Conservation (phyloP, 2,329 filamentous ascomycete species). For the Aureobasidium lini region DNA sequence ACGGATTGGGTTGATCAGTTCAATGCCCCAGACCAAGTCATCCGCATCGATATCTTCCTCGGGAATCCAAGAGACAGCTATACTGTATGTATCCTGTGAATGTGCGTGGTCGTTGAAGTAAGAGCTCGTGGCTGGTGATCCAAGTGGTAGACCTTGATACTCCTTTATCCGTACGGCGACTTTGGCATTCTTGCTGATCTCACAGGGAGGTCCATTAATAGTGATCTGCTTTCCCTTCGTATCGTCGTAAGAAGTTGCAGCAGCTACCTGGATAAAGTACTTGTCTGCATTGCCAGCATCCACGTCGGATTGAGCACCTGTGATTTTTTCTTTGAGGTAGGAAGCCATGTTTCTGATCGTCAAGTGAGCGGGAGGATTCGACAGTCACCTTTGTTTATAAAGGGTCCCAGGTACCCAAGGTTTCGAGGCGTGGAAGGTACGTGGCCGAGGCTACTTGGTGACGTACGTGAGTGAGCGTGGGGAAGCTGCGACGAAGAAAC, state of each 20-base stretch:
- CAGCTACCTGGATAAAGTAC: slow-evolving; percentile 74
- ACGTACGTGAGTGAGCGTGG: background rate
- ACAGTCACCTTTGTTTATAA: background rate
- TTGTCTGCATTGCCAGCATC: slow-evolving; percentile 41
- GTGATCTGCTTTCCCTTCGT: slow-evolving; percentile 60
- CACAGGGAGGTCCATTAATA: slow-evolving; percentile 59
- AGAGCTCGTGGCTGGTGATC: slow-evolving; percentile 56
- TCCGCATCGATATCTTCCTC: slow-evolving; percentile 56
- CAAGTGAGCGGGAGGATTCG: background rate
- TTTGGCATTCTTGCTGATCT: slow-evolving; percentile 58
- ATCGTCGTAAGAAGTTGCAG: slow-evolving; percentile 67
- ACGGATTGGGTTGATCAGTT: slow-evolving; percentile 64
- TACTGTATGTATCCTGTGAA: slow-evolving; percentile 72
- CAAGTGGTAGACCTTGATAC: slow-evolving; percentile 56
- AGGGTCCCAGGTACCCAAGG: background rate
- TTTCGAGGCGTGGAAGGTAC: background rate
- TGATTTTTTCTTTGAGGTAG: slow-evolving; percentile 19
- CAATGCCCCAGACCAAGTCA: slow-evolving; percentile 84
- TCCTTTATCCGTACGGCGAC: slow-evolving; percentile 69
- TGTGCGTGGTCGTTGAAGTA: slow-evolving; percentile 73
- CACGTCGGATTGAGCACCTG: slow-evolving; percentile 8
- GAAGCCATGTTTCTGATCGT: slow-evolving; percentile 19
- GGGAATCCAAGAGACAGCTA: slow-evolving; percentile 69
- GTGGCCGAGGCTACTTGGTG: background rate
- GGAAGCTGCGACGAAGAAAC: background rate